These are phyloP conservation scores for Amanita inopinata DNA, from an alignment of 768 basidiomycete genomes.

Conservation along the genomic window DNA sequence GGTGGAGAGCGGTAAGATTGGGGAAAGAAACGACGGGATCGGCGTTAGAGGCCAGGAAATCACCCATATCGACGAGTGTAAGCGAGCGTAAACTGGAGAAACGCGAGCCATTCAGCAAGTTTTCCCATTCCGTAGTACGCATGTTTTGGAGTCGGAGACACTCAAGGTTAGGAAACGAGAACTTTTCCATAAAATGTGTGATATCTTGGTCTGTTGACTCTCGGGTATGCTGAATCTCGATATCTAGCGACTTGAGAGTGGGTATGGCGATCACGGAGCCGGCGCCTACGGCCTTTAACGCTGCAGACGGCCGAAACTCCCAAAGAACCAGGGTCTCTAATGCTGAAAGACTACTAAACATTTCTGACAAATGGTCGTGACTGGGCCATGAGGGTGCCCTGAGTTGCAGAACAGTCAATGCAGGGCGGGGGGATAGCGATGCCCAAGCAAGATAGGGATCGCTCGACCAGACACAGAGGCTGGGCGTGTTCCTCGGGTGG, in stretches of 20 bases:
- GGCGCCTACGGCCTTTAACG: conserved; percentile 11
- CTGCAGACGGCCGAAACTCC: conserved; percentile 14
- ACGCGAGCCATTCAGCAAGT: conserved; percentile 5
- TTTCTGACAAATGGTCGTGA: conserved; percentile 12
- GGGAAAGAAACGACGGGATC: conserved; percentile 19
- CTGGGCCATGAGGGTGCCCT: conserved; percentile 15
- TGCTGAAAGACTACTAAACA: conserved; percentile 15
- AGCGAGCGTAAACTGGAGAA: conserved; percentile 11
- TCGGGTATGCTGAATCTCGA: conserved; percentile 12
- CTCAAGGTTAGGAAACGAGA: conserved; percentile 1
- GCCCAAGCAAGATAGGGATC: conserved; percentile 15
- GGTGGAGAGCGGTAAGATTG: conserved; percentile 15
- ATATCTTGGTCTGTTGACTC: conserved; percentile 10
- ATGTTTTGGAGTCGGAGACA: conserved; percentile 5
- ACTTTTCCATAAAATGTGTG: conserved; percentile 16
- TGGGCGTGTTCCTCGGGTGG: not conserved
- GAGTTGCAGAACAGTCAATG: conserved; percentile 19
- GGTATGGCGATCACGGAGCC: conserved; percentile 14
- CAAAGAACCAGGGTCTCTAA: conserved; percentile 18
- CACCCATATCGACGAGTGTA: conserved; percentile 16
- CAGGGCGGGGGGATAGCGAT: conserved; percentile 11
- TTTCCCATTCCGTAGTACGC: conserved; percentile 7
- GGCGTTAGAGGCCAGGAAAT: conserved; percentile 10
- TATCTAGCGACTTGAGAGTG: conserved; percentile 16
- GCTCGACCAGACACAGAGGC: conserved; percentile 15